These are phyloP conservation scores for Solanum ossicruentum DNA, from an alignment of 257 asterid genomes.

Conservation along the genomic window DNA sequence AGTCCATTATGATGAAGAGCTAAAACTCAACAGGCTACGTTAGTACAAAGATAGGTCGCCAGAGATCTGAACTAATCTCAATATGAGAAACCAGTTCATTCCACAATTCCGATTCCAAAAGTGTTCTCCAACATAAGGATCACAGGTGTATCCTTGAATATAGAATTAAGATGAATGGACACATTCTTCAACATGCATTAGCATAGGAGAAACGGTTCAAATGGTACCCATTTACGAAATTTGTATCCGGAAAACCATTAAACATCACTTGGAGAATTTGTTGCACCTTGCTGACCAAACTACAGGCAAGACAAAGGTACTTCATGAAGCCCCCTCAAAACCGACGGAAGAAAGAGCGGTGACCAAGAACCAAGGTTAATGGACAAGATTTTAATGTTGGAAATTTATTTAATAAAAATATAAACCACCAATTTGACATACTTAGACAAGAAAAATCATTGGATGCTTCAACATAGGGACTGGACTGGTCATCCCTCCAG, in stretches of 20 bases:
- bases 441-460: neutral
- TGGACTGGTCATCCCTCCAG: neutral
- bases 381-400: neutral
- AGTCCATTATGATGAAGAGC: neutral
- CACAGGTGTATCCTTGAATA: neutral
- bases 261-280: neutral
- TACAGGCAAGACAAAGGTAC: neutral
- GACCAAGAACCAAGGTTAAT: neutral
- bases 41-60: neutral
- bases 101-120: neutral
- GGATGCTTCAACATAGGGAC: neutral
- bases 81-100: neutral
- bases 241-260: neutral
- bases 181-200: neutral
- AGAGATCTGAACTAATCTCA: neutral
- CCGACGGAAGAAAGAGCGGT: neutral
- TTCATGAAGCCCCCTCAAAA: neutral
- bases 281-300: neutral
- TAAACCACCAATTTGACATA: neutral
- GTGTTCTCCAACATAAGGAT: neutral
- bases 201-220: neutral
- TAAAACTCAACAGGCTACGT: neutral
- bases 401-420: neutral
- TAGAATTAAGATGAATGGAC: neutral
- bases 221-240: neutral